Percentiles rank a stretch among this genome's conserved stretches.
phyloP scores from a whole-genome alignment of 1,139 yeast genomes.

The Candida buenavistaensis region DNA sequence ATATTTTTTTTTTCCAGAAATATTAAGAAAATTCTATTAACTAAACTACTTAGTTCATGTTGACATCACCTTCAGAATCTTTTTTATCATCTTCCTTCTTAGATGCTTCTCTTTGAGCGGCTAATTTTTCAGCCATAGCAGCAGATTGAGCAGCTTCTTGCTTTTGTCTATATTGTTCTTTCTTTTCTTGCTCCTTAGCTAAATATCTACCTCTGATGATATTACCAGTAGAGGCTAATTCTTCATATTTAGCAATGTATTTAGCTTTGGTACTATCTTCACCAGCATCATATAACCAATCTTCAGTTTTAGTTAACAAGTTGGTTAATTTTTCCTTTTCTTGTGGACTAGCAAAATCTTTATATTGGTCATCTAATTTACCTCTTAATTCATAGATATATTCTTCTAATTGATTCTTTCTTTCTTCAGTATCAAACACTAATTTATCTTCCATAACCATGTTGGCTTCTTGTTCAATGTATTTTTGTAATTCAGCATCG shows the following conservation, averaged over 20 bases:
- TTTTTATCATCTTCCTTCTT: conserved; percentile 30
- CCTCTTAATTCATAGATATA: conserved; percentile 97
- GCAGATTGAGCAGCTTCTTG: conserved; percentile 86
- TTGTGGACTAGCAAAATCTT: conserved; percentile 83
- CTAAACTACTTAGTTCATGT: conserved; percentile 27
- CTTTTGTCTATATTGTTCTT: conserved; percentile 82
- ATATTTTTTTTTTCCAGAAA: neutral
- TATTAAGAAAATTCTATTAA: neutral
- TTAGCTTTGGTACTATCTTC: conserved; percentile 95
- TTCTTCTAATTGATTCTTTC: conserved; percentile 97
- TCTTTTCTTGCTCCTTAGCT: conserved; percentile 93
- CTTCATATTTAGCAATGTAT: conserved; percentile 97
- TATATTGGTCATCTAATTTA: conserved; percentile 89
- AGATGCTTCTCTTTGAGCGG: conserved; percentile 67
- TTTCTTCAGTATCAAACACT: conserved; percentile 98
- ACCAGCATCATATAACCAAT: conserved; percentile 98
- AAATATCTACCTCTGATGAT: conserved; percentile 92
- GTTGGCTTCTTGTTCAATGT: conserved; percentile 80
- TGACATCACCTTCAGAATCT: conserved; percentile 46
- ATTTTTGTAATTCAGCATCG: conserved; percentile 54
- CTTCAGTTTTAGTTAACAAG: conserved; percentile 84
- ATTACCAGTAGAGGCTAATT: conserved; percentile 92
- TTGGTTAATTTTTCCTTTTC: conserved; percentile 81
- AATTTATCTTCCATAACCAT: conserved; percentile 89
- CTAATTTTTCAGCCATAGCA: conserved; percentile 87